phyloP scores from a whole-genome alignment of 495 filamentous ascomycete species.

The Xylaria curta region DNA sequence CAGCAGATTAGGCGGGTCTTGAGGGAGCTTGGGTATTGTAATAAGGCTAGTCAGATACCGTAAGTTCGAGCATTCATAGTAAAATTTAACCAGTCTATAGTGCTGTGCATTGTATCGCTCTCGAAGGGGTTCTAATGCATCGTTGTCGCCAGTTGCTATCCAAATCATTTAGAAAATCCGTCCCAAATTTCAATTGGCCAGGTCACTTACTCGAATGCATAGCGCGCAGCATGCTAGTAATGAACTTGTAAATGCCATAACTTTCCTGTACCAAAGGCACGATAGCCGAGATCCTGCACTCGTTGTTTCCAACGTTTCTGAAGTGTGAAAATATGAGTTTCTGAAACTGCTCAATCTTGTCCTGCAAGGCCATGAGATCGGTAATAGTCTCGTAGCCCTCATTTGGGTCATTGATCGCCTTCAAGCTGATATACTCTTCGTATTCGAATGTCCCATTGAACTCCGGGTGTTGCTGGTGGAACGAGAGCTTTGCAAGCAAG shows the following conservation, averaged over 20 bases:
- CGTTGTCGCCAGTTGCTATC: slow-evolving; percentile 87
- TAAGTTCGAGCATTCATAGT: slow-evolving; percentile 98
- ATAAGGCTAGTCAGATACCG: slow-evolving; percentile 96
- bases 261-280: slow-evolving; percentile 96
- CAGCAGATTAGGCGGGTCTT: slow-evolving; percentile 88
- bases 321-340: slow-evolving; percentile 98
- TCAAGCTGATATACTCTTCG: slow-evolving; percentile 97
- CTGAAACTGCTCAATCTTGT: slow-evolving; percentile 97
- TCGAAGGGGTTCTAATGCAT: slow-evolving; percentile 89
- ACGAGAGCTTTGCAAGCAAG: slow-evolving; percentile 87
- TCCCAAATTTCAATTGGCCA: slow-evolving; percentile 21
- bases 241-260: slow-evolving; percentile 97
- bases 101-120: slow-evolving; percentile 92
- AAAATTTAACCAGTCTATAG: slow-evolving; percentile 94
- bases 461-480: slow-evolving; percentile 95
- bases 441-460: slow-evolving; percentile 99
- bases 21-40: slow-evolving; percentile 92
- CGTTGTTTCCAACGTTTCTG: slow-evolving; percentile 86
- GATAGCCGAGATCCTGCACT: slow-evolving; percentile 92
- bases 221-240: slow-evolving; percentile 91
- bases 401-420: slow-evolving; percentile 97
- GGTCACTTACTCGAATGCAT: slow-evolving; percentile 89
- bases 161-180: slow-evolving; percentile 38
- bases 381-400: slow-evolving; percentile 98
- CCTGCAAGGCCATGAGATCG: slow-evolving; percentile 95